Base-by-base conservation (phyloP, 192 early-diverging fungal species). In the Backusella luteola region DNA sequence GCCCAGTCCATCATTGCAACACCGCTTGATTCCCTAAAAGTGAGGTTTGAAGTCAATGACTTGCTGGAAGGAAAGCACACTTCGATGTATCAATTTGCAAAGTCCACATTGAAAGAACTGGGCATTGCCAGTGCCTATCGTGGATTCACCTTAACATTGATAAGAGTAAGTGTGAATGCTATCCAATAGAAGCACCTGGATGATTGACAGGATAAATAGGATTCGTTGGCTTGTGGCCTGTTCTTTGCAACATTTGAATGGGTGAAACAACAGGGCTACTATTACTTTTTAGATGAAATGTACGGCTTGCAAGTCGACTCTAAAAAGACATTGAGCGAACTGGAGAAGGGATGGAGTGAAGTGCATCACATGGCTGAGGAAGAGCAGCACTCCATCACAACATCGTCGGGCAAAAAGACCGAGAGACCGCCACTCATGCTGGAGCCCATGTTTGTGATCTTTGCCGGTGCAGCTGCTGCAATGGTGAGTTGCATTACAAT, bases 161-260 rank as follows among this genome's bases (percentile, higher is more conserved):
- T 84, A 26, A 85, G 85, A 79, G 89, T 88, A 82, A 32, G 32
- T 32, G 32, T 32, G 32, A 32, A 32, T 32, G 32, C 0, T 32
- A 32, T 32, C 32, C 32, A 32, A 32, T 32, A 3, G 32, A 32
- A 32, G 32, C 32, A 32, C 1, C 32, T 3, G 5, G 3, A 4
- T 53, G 3, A 17, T 67, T 36, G 2, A 15, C 29, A n/a, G 7
- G 34, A 15, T 21, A 6, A 34, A 39, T 73, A 94, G 85, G 93
- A 94, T 76, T 88, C 89, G 0, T 67, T 89, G 17, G 91, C 92
- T 3, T 94, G 90, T 79, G 90, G 91, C 6, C 80, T 90, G 19
- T 94, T 94, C 69, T 94, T 94, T 86, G 92, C 89, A 17, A 84
- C 90, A 7, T 94, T 94, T 79, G 93, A 94, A 79, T 89, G 85